These are phyloP conservation scores for Mentha longifolia DNA, from an alignment of 257 asterid species.

Conservation along the genomic window DNA sequence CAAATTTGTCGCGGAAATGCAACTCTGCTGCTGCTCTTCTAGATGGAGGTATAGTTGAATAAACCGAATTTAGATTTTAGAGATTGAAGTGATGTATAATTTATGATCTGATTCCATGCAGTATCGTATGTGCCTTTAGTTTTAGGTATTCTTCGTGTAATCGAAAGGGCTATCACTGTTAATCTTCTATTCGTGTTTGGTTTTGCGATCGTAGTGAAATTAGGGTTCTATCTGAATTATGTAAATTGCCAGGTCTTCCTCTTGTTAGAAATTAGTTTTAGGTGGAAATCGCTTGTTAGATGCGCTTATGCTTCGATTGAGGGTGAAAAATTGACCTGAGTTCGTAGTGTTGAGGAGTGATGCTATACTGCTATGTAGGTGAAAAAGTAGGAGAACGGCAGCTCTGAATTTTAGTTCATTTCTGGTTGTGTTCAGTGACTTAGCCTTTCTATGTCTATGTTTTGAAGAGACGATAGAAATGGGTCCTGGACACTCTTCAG, in stretches of 20 bases:
- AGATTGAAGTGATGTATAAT: constrained; percentile 17
- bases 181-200: constrained; percentile 14
- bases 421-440: not conserved
- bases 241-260: not conserved
- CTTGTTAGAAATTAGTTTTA: constrained; percentile 1
- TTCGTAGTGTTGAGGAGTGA: constrained; percentile 11
- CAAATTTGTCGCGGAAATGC: constrained; percentile 74
- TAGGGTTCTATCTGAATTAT: constrained; percentile 32
- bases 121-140: constrained; percentile 1
- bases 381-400: constrained; percentile 17
- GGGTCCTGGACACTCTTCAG: not conserved
- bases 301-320: not conserved
- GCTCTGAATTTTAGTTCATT: constrained; percentile 5
- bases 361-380: not conserved
- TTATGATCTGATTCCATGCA: constrained; percentile 28
- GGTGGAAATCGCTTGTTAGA: not conserved
- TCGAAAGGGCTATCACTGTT: not conserved
- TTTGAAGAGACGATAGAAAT: constrained; percentile 6
- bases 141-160: not conserved
- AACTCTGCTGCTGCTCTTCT: constrained; percentile 65
- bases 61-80: constrained; percentile 12
- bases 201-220: constrained; percentile 24
- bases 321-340: not conserved
- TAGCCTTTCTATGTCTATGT: constrained; percentile 12
- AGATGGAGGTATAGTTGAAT: constrained; percentile 67